These are phyloP conservation scores for Populus euphratica DNA, from an alignment of 345 rosid species.

Conservation along the genomic window DNA sequence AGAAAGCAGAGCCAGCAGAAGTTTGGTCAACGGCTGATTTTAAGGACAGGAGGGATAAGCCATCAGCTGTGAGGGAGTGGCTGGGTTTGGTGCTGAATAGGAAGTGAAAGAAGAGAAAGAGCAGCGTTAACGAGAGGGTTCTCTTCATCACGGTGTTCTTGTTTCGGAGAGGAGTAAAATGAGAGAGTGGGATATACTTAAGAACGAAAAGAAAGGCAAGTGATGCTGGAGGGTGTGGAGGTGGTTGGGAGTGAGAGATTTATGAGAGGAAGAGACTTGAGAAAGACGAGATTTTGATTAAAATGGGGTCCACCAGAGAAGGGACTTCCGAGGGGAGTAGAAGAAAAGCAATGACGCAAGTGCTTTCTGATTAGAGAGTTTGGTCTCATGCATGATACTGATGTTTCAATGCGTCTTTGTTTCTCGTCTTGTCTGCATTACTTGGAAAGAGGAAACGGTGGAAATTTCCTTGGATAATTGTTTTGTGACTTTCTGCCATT, in stretches of 20 bases:
- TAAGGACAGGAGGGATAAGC: constrained; percentile 76
- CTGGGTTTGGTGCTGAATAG: constrained; percentile 9
- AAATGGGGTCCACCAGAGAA: constrained; percentile 34
- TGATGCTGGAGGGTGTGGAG: constrained; percentile 2
- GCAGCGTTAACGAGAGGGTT: background rate
- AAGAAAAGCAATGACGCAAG: constrained; percentile 25
- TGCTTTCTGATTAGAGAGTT: background rate
- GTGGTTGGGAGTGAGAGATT: constrained; percentile 17
- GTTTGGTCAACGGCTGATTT: constrained; percentile 75
- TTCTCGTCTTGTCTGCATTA: background rate
- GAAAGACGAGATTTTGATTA: constrained; percentile 52
- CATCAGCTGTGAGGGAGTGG: constrained; percentile 75
- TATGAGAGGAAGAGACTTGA: constrained; percentile 49
- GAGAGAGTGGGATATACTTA: background rate
- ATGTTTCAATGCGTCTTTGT: background rate
- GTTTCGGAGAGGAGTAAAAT: background rate
- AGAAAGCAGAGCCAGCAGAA: constrained; percentile 38
- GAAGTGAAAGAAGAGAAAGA: constrained; percentile 18
- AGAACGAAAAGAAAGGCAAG: background rate
- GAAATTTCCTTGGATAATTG: background rate
- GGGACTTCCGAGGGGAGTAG: constrained; percentile 1
- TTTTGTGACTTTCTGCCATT: background rate
- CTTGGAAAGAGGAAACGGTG: background rate
- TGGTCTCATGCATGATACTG: background rate
- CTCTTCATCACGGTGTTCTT: constrained; percentile 9